Evolutionary conservation across 176 grass and related monocot genomes (phyloP).

Genomic region (Dactylis glomerata): DNA sequence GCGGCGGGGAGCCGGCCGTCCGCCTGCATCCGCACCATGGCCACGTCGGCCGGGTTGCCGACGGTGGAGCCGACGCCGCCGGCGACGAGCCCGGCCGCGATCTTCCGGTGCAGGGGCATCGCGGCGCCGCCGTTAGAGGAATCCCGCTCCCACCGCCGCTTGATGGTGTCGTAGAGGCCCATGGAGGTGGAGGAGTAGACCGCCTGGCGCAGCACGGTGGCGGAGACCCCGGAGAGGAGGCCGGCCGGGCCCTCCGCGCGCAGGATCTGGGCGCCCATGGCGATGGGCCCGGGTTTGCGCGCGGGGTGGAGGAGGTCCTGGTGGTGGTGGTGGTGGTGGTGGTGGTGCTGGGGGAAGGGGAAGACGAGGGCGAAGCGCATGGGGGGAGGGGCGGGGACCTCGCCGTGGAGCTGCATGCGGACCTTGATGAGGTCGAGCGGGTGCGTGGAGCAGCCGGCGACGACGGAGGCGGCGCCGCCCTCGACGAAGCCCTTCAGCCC

Average conservation of each 20-base stretch:
- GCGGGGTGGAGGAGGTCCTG: slow-evolving; percentile 12
- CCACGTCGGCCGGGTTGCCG: slow-evolving; percentile 88
- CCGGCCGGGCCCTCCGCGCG: slow-evolving; percentile 66
- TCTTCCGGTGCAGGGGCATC: slow-evolving; percentile 69
- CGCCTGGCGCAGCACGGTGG: slow-evolving; percentile 82
- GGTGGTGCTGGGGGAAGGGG: slow-evolving; percentile 35
- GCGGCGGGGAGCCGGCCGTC: slow-evolving; percentile 74
- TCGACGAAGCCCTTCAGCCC: slow-evolving; percentile 91
- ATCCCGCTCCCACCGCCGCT: slow-evolving; percentile 59
- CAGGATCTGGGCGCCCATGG: slow-evolving; percentile 85
- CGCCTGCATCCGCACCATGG: slow-evolving; percentile 98
- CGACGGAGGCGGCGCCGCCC: slow-evolving; percentile 84
- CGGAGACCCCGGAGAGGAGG: slow-evolving; percentile 80
- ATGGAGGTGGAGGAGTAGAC: slow-evolving; percentile 96
- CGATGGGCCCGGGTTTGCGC: slow-evolving; percentile 62
- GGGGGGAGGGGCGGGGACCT: slow-evolving; percentile 4
- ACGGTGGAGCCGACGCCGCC: slow-evolving; percentile 81
- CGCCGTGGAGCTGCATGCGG: slow-evolving; percentile 89
- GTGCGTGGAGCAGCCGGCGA: slow-evolving; percentile 89
- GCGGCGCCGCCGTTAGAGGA: slow-evolving; percentile 25
- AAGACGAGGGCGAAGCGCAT: slow-evolving; percentile 65
- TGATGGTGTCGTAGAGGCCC: slow-evolving; percentile 92
- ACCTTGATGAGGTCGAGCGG: slow-evolving; percentile 96
- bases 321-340: slow-evolving; percentile 29
- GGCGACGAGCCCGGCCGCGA: slow-evolving; percentile 64